These are phyloP conservation scores for Saprolegnia parasitica DNA, from an alignment of 352 stramenopile species.

Conservation along the genomic window DNA sequence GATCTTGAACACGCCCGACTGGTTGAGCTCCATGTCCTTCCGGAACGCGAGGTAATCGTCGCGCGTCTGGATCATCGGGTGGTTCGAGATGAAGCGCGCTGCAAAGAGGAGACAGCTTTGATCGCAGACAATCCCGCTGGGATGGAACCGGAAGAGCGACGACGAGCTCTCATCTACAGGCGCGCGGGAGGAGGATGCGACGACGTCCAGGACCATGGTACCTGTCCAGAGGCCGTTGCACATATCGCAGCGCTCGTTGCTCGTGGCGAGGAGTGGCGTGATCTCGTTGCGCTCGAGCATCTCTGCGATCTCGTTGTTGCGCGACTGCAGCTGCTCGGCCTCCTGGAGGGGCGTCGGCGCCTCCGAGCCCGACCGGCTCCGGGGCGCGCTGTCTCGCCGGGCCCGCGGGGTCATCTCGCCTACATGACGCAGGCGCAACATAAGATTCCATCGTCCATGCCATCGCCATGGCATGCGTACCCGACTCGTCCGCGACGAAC, in stretches of 20 bases:
- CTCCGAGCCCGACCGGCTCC: conserved; percentile 9
- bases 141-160: conserved; percentile 22
- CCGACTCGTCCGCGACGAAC: not conserved
- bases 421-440: too few relatives aligned
- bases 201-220: not conserved
- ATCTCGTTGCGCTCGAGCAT: conserved; percentile 29
- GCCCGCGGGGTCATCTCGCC: not conserved
- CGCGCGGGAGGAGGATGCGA: not conserved
- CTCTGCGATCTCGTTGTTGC: conserved; percentile 19
- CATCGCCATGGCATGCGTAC: not conserved
- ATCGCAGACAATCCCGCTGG: conserved; percentile 25
- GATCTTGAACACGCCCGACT: conserved; percentile 24
- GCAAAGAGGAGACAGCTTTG: conserved; percentile 25
- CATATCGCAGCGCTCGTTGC: conserved; percentile 17
- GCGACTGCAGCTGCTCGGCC: conserved; percentile 8
- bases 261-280: not conserved
- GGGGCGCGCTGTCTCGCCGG: not conserved
- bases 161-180: conserved; percentile 23
- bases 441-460: too few relatives aligned
- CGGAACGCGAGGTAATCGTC: conserved; percentile 23
- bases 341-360: not conserved
- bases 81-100: conserved; percentile 4
- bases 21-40: conserved; percentile 2
- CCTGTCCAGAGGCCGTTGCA: conserved; percentile 29
- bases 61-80: conserved; percentile 16